Evolutionary conservation across 1,139 yeast genomes (phyloP), one percentile per base, ranked within the genome.

Genomic region (Nematodospora anomalae): DNA sequence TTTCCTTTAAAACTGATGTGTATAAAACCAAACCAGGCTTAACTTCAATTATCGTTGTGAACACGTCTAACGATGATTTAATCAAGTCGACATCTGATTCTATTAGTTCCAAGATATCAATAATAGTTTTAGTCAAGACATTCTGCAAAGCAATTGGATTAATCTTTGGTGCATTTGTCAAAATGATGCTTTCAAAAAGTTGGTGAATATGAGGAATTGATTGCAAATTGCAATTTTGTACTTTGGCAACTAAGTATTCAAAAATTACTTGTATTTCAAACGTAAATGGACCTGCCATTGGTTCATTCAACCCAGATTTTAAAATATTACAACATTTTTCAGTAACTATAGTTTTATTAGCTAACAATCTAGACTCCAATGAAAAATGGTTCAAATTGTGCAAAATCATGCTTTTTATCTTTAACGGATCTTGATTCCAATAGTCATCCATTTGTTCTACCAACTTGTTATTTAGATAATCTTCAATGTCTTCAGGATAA

Each of bases 311-410:
- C 0, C 85, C 85, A 23, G 67, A 53, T 48, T 77, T 80, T 43
- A 83, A 65, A 2, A 84, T 71, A 12, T 63, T 63, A 40, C 84
- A 75, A 29, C 83, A 69, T 36, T 71, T 72, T 47, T 82, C 87
- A 4, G 78, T 67, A 1, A 81, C 59, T 4, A 65, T 58, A 0
- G 74, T 49, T 29, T 68, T 68, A 13, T 58, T 51, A 2, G 57
- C 25, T 3, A 50, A 50, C 16, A 20, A 25, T 0, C 61, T 57
- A 1, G 48, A 50, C 11, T 65, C 60, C 27, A 77, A 52, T 0
- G 80, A 62, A 46, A 72, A 74, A n/a, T 58, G 54, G 13, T 62
- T 55, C 13, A 45, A n/a, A 3, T 76, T 56, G 3, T 56, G 49
- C 11, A 77, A 50, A 1, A 80, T 51, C 38, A 61, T 57, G 5